Evolutionary conservation across 768 basidiomycete species (phyloP), one percentile per base, ranked within the genome.

Genomic region (Cystobasidium ongulense): DNA sequence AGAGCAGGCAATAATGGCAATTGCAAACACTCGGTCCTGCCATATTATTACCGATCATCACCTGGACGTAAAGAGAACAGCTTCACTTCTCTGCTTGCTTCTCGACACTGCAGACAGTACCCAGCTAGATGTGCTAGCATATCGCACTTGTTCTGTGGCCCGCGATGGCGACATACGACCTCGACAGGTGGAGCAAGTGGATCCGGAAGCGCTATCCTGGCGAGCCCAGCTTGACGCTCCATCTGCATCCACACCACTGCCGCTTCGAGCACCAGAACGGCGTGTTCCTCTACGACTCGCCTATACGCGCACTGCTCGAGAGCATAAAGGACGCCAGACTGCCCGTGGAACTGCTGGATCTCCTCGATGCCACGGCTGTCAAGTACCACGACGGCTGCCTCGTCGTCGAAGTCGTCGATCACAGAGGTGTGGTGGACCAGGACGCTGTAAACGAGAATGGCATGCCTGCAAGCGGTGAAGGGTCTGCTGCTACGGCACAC

Each of bases 321-420:
- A 81, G 82, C 0, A 79, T 84, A 21, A 78, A 82, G 27, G 78
- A 82, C 25, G 82, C 83, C 64, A 79, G 79, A 63, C 80, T 83
- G 27, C 82, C 82, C 3, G 76, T 79, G 5, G 76, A 79, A 46
- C 78, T 83, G 62, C 77, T 83, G 1, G 80, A 81, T 31, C 79
- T 80, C 33, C 75, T 83, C 31, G 81, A 82, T 71, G 78, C 80
- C 21, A 68, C 78, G 0, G 68, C 59, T 11, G 73, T 78, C 13
- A 23, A 38, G 21, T 78, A 76, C 53, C 75, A 74, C 72, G 76
- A 77, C 23, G 78, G 82, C 11, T 83, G 82, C 74, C 78, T 83
- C 21, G 82, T 83, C 23, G 81, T 84, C 63, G 82, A 84, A 73
- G 78, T 84, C n/a, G 81, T 82, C 76, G 83, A 84, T 73, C 81